Percentiles rank a stretch among this genome's conserved stretches.
Conservation (phyloP, 805 yeast genomes). For the Tetrapisispora pingtungensis region DNA sequence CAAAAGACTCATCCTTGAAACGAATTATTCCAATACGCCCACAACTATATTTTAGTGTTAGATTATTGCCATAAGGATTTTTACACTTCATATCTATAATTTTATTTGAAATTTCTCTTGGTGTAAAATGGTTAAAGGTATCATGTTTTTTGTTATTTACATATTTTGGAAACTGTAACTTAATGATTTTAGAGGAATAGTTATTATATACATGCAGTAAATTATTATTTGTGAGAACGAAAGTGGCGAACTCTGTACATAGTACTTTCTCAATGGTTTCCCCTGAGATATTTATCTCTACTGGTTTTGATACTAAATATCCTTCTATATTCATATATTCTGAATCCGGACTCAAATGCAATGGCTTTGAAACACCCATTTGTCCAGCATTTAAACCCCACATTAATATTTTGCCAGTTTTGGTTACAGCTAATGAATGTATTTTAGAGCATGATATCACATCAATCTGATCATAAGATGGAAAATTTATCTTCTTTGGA, state of each 20-base stretch:
- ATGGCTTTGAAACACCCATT: constrained; percentile 41
- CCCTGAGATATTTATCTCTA: constrained; percentile 12
- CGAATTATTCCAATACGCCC: constrained; percentile 43
- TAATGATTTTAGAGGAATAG: constrained; percentile 47
- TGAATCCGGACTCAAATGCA: constrained; percentile 36
- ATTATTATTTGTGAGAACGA: constrained; percentile 46
- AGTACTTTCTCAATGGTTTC: constrained; percentile 41
- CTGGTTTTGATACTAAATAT: constrained; percentile 13
- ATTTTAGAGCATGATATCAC: constrained; percentile 56
- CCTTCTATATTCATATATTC: constrained; percentile 38
- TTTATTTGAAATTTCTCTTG: constrained; percentile 21
- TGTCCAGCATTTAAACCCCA: constrained; percentile 86
- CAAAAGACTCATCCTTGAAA: constrained; percentile 12
- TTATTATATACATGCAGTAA: constrained; percentile 55
- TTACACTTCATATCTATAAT: constrained; percentile 26
- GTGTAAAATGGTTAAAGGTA: constrained; percentile 30
- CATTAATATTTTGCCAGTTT: constrained; percentile 37
- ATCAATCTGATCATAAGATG: constrained; percentile 18
- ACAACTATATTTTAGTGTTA: constrained; percentile 44
- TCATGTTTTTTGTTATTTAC: constrained; percentile 19
- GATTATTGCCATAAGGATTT: constrained; percentile 31
- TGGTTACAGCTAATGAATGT: constrained; percentile 52
- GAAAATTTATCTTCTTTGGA: constrained; percentile 22
- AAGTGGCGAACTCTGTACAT: constrained; percentile 61
- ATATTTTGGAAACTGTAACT: constrained; percentile 28